Base-by-base conservation (phyloP, 2,329 filamentous ascomycete species). In the Talaromyces amestolkiae region DNA sequence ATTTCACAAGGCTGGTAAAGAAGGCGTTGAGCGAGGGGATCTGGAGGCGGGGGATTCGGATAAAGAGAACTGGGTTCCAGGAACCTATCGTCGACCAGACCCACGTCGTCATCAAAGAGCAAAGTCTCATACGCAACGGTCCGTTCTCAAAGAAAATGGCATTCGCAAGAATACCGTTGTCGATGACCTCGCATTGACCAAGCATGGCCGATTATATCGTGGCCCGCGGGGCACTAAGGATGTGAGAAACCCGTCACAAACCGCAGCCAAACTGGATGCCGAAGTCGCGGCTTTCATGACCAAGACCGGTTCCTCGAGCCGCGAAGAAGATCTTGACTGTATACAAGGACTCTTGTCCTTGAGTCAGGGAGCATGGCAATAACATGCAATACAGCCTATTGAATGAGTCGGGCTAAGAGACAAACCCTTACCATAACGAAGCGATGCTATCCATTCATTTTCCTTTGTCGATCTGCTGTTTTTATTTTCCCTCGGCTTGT, bases 351-450 rank as follows among this genome's bases (percentile, higher is more conserved):
- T 98, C 69, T 77, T 97, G 68, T 94, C 91, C 60, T 83, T 98
- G 54, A 96, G 92, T 72, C 91, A 96, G 79, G 94, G 93, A n/a
- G 92, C 92, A 73, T 97, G 93, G 93, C 85, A 87, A 73, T 90
- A 78, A 85, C 43, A 24, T 19, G n/a, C 27, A 41, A 17, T 41
- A 11, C 27, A 22, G 35, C n/a, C 37, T 22, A 43, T 59, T 19
- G 22, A 59, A 31, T 59, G 35, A 59, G n/a, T 27, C 33, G 22
- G 43, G 27, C 27, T 31, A 31, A 31, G n/a, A 58, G 27, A 47
- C 39, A 43, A 59, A 47, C 33, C 19, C 54, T 41, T 60, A 24
- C 13, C 45, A 35, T 59, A 60, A 59, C 33, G 58, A 59, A 59
- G 58, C 47, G 45, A 59, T 35, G 54, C 33, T 61, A 15, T 58